Base-by-base conservation (phyloP, 768 basidiomycete species). In the Holtermannia corniformis region DNA sequence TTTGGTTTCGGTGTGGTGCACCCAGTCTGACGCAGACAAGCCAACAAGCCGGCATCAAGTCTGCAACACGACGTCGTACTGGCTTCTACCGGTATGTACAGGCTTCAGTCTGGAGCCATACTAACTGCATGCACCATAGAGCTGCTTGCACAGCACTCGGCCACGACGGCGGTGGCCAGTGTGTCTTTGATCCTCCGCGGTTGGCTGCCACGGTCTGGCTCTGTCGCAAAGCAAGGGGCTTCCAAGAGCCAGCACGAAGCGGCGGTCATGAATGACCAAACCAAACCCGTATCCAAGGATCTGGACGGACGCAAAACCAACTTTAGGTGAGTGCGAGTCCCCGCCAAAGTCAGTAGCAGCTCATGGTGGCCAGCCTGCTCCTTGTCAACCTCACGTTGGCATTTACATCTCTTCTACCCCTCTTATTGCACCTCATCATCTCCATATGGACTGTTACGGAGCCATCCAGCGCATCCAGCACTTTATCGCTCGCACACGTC, bases 381-480 rank as follows among this genome's bases (percentile, higher is more conserved):
- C 55, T 72, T 19, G 62, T 73, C 32, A 57, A 69, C 3, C 56
- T 73, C 12, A 68, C 69, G 0, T 53, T 72, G 4, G 59, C 68
- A 2, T 68, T 65, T 44, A 62, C 71, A 10, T 68, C 71, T 5
- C 52, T 71, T 2, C 56, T 71, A 0, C 68, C 65, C 10, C 61
- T 70, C 5, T 51, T 68, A 27, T 66, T 73, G 16, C 70, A 70
- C 40, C 55, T 72, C 1, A 19, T 68, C 28, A 58, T 73, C 10
- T 61, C 59, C 0, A 68, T 73, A 46, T 73, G 67, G 65, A 59
- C 63, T 27, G 49, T 55, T 2, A 56, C 61, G 1, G 25, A 19
- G 23, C 5, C 3, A n/a, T 50, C 16, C 0, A 11, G 12, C 12
- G 46, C 20, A 13, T 53, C 19, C 41, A 46, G 40, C 3, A 13